A percentile compares a stretch with the other conserved stretches of the same genome.
Evolutionary conservation across 2,329 filamentous ascomycete genomes (phyloP).

Genomic region (Myriosclerotinia duriaeana): DNA sequence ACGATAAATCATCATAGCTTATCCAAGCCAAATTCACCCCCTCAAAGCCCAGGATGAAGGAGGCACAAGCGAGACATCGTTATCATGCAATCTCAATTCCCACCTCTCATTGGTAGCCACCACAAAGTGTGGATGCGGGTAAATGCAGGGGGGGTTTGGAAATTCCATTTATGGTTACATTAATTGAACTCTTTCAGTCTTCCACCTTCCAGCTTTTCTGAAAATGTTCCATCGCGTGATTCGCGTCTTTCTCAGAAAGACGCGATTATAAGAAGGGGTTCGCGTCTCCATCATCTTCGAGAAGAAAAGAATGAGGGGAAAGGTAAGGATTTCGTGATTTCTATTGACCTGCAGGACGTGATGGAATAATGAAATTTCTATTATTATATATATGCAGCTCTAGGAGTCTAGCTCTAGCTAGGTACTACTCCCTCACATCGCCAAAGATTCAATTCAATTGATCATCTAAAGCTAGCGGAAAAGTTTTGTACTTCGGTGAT

Average conservation of each 20-base stretch:
- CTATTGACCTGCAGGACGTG: background rate
- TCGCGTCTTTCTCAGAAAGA: background rate
- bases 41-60: background rate
- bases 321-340: slow-evolving; percentile 1
- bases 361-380: background rate
- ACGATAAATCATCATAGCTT: background rate
- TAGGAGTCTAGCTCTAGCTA: background rate
- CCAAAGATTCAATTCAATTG: background rate
- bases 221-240: background rate
- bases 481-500: background rate
- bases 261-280: background rate
- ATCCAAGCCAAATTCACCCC: background rate
- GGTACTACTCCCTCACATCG: background rate
- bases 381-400: slow-evolving; percentile 3
- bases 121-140: background rate
- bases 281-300: background rate
- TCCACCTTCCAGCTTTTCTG: too few species aligned
- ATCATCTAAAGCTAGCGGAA: background rate
- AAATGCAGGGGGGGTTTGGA: background rate
- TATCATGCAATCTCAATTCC: slow-evolving; percentile 4
- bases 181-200: too few species aligned
- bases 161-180: background rate
- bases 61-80: background rate
- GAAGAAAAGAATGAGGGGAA: background rate
- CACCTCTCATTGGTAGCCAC: background rate